Evolutionary conservation across 2,329 filamentous ascomycete genomes (phyloP).

Genomic region (Diaporthe ilicicola): DNA sequence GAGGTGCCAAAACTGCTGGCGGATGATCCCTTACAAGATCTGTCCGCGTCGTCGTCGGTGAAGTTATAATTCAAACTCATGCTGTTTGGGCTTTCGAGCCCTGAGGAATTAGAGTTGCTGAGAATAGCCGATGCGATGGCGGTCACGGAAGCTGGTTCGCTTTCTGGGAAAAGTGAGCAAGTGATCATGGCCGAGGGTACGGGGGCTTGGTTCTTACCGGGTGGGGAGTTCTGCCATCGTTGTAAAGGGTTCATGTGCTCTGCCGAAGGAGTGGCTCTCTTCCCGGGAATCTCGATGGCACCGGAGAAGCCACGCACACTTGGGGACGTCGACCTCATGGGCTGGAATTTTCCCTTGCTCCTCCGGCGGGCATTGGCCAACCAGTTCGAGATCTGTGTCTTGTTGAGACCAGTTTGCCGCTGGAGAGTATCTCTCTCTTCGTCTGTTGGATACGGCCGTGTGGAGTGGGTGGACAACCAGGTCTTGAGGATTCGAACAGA

Average conservation of each 20-base stretch:
- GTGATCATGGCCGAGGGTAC: background rate
- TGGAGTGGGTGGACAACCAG: conserved; percentile 82
- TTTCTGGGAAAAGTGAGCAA: conserved; percentile 43
- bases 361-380: conserved; percentile 87
- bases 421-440: conserved; percentile 85
- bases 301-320: conserved; percentile 67
- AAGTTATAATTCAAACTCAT: conserved; percentile 50
- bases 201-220: conserved; percentile 37
- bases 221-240: conserved; percentile 67
- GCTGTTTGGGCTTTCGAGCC: conserved; percentile 65
- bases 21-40: conserved; percentile 68
- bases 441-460: conserved; percentile 88
- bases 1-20: conserved; percentile 69
- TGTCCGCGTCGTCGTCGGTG: conserved; percentile 68
- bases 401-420: conserved; percentile 79
- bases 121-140: conserved; percentile 65
- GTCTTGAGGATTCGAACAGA: conserved; percentile 83
- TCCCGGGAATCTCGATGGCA: conserved; percentile 78
- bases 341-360: conserved; percentile 71
- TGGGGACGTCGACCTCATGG: conserved; percentile 74
- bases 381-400: conserved; percentile 90
- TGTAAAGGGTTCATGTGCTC: conserved; percentile 66
- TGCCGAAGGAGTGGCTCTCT: conserved; percentile 62
- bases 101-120: conserved; percentile 59
- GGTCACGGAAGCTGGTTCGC: conserved; percentile 67